Conservation (phyloP, 352 stramenopile genomes). For the Phytophthora ohioensis region DNA sequence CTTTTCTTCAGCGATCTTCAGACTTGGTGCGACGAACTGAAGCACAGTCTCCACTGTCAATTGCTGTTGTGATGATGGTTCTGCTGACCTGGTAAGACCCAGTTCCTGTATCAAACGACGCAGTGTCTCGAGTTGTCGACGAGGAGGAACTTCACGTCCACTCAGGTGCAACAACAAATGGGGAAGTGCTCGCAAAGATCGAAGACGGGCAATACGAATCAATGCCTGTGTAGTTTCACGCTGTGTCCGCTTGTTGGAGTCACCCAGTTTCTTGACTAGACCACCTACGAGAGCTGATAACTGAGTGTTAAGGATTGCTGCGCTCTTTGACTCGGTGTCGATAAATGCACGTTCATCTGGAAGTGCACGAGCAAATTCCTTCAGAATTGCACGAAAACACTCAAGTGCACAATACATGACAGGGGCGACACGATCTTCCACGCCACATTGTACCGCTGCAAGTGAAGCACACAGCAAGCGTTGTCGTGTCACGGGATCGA, state of each 20-base stretch:
- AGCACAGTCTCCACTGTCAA: constrained; percentile 73
- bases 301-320: constrained; percentile 60
- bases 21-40: constrained; percentile 71
- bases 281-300: constrained; percentile 59
- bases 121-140: constrained; percentile 66
- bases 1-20: constrained; percentile 84
- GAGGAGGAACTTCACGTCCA: constrained; percentile 60
- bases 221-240: constrained; percentile 70
- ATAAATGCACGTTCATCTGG: constrained; percentile 48
- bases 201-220: constrained; percentile 67
- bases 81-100: constrained; percentile 41
- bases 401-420: constrained; percentile 90
- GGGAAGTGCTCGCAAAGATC: constrained; percentile 64
- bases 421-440: constrained; percentile 78
- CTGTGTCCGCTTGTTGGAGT: constrained; percentile 87
- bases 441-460: constrained; percentile 73
- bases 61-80: constrained; percentile 18
- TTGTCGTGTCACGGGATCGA: constrained; percentile 44
- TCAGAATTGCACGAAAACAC: constrained; percentile 69
- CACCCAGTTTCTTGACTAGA: constrained; percentile 70
- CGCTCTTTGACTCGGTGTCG: constrained; percentile 35
- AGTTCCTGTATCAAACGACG: constrained; percentile 64
- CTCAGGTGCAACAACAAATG: constrained; percentile 73
- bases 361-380: constrained; percentile 64
- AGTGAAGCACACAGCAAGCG: constrained; percentile 74